These are phyloP conservation scores for Sideroxylon spinosum DNA, from an alignment of 179 eudicot species.

Conservation along the genomic window DNA sequence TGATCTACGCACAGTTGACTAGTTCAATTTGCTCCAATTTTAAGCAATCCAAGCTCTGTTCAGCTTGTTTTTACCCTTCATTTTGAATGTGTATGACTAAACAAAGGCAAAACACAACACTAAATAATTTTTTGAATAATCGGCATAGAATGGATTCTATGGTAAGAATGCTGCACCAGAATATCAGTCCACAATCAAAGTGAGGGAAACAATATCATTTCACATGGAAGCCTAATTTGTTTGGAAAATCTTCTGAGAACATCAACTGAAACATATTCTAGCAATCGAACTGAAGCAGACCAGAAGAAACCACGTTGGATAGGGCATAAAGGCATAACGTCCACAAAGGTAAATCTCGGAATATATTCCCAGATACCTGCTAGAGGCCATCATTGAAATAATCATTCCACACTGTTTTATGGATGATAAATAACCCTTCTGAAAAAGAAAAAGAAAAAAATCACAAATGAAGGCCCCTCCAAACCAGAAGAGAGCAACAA, in stretches of 20 bases:
- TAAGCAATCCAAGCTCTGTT: background rate
- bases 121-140: background rate
- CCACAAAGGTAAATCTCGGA: background rate
- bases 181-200: background rate
- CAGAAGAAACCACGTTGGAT: background rate
- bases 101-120: background rate
- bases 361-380: constrained; percentile 35
- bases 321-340: background rate
- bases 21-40: background rate
- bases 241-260: background rate
- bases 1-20: background rate
- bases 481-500: background rate
- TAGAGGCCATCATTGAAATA: constrained; percentile 49
- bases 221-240: background rate
- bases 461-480: background rate
- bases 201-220: background rate
- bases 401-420: constrained; percentile 47
- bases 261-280: background rate
- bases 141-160: background rate
- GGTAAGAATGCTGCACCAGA: background rate
- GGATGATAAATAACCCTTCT: constrained; percentile 38
- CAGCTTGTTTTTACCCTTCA: background rate
- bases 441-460: constrained; percentile 9
- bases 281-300: background rate
- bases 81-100: background rate